Conservation (phyloP, 2,329 filamentous ascomycete species). For the Raffaelea ambrosiae region DNA sequence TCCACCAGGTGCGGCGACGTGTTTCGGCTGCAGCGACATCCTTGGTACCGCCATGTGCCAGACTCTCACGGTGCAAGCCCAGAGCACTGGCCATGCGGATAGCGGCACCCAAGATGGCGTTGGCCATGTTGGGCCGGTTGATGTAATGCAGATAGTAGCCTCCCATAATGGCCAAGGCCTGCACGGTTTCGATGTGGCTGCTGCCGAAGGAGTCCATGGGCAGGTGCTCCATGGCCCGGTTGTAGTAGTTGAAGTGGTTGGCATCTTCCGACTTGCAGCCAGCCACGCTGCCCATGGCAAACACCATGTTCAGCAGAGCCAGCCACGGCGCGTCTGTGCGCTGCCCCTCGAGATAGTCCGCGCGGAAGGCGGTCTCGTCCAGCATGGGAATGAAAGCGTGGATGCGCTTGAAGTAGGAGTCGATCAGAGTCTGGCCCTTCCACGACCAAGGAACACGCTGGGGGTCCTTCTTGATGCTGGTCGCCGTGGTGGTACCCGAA, state of each 20-base stretch:
- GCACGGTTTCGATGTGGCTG: conserved; percentile 64
- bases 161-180: conserved; percentile 62
- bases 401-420: conserved; percentile 68
- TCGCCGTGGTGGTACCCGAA: neutral
- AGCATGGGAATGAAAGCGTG: conserved; percentile 67
- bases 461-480: conserved; percentile 27
- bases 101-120: conserved; percentile 62
- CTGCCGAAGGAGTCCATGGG: conserved; percentile 60
- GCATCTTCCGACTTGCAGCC: conserved; percentile 57
- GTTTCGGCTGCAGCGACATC: conserved; percentile 50
- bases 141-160: conserved; percentile 74
- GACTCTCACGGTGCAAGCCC: conserved; percentile 59
- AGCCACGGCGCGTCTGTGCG: conserved; percentile 63
- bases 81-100: conserved; percentile 67
- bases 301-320: conserved; percentile 66
- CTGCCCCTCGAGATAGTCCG: conserved; percentile 53
- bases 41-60: conserved; percentile 31
- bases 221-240: conserved; percentile 57
- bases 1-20: conserved; percentile 65
- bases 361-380: conserved; percentile 62
- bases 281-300: conserved; percentile 65
- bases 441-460: conserved; percentile 48
- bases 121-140: conserved; percentile 69
- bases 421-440: conserved; percentile 60
- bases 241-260: conserved; percentile 62